Percentiles rank a stretch among this genome's conserved stretches.
Conservation (phyloP, 352 stramenopile species). For the Phytopythium aichiense region DNA sequence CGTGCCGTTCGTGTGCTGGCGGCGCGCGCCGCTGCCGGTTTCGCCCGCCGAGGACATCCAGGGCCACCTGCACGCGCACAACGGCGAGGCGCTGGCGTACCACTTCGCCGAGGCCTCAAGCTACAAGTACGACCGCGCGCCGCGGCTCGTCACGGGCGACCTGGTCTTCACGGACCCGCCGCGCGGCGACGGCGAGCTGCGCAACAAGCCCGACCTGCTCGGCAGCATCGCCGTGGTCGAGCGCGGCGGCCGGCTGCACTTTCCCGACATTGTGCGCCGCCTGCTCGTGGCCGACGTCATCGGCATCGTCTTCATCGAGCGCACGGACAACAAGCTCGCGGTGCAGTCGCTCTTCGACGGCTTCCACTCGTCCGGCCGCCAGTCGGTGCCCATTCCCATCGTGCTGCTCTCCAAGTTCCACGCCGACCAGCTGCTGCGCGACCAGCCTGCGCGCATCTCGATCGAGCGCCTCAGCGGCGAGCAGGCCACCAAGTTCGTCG, state of each 20-base stretch:
- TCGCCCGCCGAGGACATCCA: conserved; percentile 17
- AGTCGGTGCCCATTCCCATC: conserved; percentile 71
- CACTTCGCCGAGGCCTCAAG: conserved; percentile 84
- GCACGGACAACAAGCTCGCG: conserved; percentile 40
- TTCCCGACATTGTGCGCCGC: conserved; percentile 78
- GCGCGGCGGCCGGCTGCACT: conserved; percentile 73
- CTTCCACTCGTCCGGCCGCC: conserved; percentile 81
- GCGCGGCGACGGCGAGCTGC: conserved; percentile 63
- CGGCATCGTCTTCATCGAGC: conserved; percentile 79
- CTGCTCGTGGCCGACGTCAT: conserved; percentile 56
- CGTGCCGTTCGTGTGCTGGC: conserved; percentile 71
- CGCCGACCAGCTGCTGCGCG: conserved; percentile 57
- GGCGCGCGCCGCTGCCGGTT: conserved; percentile 16
- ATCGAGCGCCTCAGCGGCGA: conserved; percentile 74
- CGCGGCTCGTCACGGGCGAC: conserved; percentile 38
- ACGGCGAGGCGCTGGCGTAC: conserved; percentile 25
- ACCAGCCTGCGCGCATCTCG: conserved; percentile 47
- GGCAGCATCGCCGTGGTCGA: conserved; percentile 77
- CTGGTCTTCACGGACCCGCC: conserved; percentile 65
- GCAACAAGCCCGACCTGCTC: conserved; percentile 50
- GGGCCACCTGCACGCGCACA: conserved; percentile 28
- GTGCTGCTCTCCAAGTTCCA: conserved; percentile 77
- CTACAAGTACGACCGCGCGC: conserved; percentile 70
- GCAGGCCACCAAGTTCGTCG: conserved; percentile 60
- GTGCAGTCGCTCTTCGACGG: conserved; percentile 82